Conservation (phyloP, 257 asterid genomes). For the Solanum bukasovii region DNA sequence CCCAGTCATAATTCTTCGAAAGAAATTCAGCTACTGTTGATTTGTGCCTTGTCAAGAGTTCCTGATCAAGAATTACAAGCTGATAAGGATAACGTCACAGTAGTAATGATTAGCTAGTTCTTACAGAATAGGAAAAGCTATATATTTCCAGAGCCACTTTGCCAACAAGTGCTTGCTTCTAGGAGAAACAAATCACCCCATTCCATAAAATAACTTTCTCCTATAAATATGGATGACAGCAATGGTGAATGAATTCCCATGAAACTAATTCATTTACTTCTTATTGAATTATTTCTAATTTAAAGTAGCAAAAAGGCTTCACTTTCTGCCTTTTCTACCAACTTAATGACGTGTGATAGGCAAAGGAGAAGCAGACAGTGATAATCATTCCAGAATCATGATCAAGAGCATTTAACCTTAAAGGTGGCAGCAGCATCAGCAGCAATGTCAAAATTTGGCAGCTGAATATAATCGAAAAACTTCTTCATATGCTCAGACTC, state of each 20-base stretch:
- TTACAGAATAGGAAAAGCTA: background rate
- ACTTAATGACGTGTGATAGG: background rate
- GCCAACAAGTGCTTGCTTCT: background rate
- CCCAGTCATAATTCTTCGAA: slow-evolving; percentile 91
- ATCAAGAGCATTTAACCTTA: slow-evolving; percentile 32
- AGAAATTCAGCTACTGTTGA: slow-evolving; percentile 92
- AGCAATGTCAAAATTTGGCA: slow-evolving; percentile 56
- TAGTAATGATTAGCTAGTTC: background rate
- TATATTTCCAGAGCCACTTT: background rate
- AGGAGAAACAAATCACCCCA: background rate
- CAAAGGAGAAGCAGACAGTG: background rate
- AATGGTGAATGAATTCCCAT: background rate
- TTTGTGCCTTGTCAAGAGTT: slow-evolving; percentile 91
- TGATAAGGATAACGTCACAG: background rate
- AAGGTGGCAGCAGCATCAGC: slow-evolving; percentile 78
- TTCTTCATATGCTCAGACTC: slow-evolving; percentile 69
- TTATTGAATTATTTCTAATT: background rate
- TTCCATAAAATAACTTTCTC: background rate
- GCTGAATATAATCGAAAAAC: slow-evolving; percentile 54
- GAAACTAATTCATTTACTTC: background rate
- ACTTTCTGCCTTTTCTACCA: background rate
- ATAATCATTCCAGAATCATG: background rate
- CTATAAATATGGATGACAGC: background rate
- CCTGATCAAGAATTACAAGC: slow-evolving; percentile 33
- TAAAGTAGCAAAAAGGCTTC: background rate